phyloP scores from a whole-genome alignment of 306 rosid species.

The Quercus engelmannii region DNA sequence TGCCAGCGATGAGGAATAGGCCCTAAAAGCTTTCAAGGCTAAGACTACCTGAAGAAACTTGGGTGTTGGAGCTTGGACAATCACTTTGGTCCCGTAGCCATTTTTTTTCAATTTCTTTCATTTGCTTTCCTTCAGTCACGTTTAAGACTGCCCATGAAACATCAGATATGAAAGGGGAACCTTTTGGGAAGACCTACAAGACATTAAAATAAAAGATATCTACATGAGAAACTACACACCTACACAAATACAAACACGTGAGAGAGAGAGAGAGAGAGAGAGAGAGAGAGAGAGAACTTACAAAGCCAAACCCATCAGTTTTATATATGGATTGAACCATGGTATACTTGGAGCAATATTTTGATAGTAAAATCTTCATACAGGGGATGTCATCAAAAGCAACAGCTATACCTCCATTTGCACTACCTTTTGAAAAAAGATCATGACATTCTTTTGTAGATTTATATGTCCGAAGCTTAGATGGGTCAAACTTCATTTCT shows the following conservation, averaged over 20 bases:
- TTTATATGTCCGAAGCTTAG: neutral
- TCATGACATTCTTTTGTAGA: too few relatives aligned
- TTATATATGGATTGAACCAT: constrained; percentile 21
- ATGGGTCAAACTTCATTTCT: constrained; percentile 12
- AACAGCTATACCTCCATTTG: too few relatives aligned
- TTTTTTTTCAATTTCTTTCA: too few relatives aligned
- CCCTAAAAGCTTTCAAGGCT: too few relatives aligned
- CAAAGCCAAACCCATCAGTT: constrained; percentile 44
- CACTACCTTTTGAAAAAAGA: too few relatives aligned
- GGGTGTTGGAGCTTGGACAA: too few relatives aligned
- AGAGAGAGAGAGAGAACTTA: constrained; percentile 7
- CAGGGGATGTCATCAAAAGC: constrained; percentile 22
- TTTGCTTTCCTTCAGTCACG: too few relatives aligned
- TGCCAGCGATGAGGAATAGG: too few relatives aligned
- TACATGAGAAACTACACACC: neutral
- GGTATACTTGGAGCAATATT: constrained; percentile 38
- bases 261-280: neutral
- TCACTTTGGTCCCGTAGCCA: too few relatives aligned
- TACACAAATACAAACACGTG: neutral
- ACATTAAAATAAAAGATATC: neutral
- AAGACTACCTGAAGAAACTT: too few relatives aligned
- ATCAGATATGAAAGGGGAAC: too few relatives aligned
- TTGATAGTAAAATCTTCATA: constrained; percentile 21
- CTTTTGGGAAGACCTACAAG: neutral
- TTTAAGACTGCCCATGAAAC: too few relatives aligned